A percentile compares a stretch with the other conserved stretches of the same genome.
Conservation (phyloP, 2,329 filamentous ascomycete genomes). For the Eurotiales sp. region DNA sequence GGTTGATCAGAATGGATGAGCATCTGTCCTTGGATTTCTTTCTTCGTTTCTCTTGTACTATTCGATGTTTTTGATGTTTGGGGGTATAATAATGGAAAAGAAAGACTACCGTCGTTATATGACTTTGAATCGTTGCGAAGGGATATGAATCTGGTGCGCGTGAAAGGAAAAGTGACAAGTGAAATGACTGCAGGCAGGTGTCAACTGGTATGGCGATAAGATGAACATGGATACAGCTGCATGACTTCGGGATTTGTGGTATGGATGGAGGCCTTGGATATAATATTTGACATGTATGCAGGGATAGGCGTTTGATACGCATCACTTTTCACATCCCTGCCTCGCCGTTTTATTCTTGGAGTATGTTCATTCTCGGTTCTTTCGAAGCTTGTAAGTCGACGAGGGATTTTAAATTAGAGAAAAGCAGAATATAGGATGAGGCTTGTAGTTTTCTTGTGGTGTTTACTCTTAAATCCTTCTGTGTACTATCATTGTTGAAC, state of each 20-base stretch:
- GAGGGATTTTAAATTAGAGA: background rate
- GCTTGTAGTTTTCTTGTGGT: too few relatives aligned
- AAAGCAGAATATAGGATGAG: background rate
- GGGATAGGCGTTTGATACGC: slow-evolving; percentile 5
- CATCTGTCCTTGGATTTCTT: background rate
- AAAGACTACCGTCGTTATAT: background rate
- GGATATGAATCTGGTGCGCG: background rate
- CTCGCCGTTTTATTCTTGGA: background rate
- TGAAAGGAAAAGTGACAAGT: background rate
- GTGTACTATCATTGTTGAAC: background rate
- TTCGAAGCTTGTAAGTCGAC: background rate
- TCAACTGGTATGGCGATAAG: background rate
- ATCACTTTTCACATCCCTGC: slow-evolving; percentile 2
- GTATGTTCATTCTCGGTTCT: background rate
- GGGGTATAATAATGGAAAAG: background rate
- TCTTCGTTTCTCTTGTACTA: background rate
- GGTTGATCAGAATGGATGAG: too few relatives aligned
- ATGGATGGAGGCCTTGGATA: background rate
- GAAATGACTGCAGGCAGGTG: background rate
- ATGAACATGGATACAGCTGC: background rate
- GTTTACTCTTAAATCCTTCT: background rate
- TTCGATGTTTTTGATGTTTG: too few relatives aligned
- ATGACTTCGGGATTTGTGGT: background rate
- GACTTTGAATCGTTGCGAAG: too few relatives aligned
- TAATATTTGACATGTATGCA: background rate